These are phyloP conservation scores for Mortierella alpina DNA, from an alignment of 192 early-diverging fungal genomes.

Conservation along the genomic window DNA sequence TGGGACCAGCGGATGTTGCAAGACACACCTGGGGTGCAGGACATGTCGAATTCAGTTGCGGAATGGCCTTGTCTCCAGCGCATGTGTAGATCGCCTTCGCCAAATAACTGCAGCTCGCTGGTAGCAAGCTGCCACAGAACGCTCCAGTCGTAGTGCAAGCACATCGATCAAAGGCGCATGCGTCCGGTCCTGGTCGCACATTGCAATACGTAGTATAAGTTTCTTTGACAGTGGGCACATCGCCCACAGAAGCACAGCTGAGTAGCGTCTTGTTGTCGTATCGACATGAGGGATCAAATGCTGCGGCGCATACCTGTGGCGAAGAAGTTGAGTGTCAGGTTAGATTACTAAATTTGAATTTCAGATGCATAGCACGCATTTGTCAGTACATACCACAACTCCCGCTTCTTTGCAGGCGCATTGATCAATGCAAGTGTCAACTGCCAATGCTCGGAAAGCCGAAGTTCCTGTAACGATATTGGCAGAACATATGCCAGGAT, in stretches of 20 bases:
- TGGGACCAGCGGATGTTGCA: too few relatives aligned
- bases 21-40: not conserved
- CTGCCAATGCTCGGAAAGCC: not conserved
- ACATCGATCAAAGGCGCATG: slow-evolving; percentile 2
- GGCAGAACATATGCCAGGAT: slow-evolving; percentile 1
- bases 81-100: not conserved
- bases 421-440: not conserved
- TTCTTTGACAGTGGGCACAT: not conserved
- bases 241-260: not conserved
- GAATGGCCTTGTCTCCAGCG: not conserved
- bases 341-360: not conserved
- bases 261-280: not conserved
- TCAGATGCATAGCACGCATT: too few relatives aligned
- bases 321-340: not conserved
- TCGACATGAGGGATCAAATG: not conserved
- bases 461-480: not conserved
- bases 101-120: not conserved
- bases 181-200: not conserved
- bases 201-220: not conserved
- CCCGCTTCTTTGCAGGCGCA: not conserved
- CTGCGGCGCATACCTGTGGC: not conserved
- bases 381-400: not conserved
- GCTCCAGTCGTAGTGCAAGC: not conserved
- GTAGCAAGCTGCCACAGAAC: not conserved
- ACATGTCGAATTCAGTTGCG: not conserved